Conservation (phyloP, 2,329 filamentous ascomycete genomes). For the Chrysoporthe deuterocubensis region DNA sequence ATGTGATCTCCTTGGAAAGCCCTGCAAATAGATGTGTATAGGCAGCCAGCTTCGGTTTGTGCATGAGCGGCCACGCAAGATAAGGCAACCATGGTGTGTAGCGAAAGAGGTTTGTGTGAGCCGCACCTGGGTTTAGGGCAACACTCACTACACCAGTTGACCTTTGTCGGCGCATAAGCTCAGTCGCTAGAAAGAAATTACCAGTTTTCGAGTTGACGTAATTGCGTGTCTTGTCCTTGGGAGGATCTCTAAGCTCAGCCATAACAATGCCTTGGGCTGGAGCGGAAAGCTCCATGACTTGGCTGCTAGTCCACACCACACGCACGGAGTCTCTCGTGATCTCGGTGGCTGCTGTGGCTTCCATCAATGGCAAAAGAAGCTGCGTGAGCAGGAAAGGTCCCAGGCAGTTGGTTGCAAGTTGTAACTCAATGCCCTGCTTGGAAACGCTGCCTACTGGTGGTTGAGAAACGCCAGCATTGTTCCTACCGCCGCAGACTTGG, state of each 20-base stretch:
- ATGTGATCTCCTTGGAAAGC: constrained; percentile 25
- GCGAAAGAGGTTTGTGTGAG: constrained; percentile 31
- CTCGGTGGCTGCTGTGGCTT: not conserved
- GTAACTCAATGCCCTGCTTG: constrained; percentile 16
- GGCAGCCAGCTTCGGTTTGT: constrained; percentile 27
- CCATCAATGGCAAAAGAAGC: constrained; percentile 12
- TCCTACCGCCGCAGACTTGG: constrained; percentile 29
- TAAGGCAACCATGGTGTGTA: constrained; percentile 29
- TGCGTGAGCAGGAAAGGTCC: constrained; percentile 15
- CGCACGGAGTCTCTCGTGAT: constrained; percentile 20
- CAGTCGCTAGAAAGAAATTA: constrained; percentile 30
- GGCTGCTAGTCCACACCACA: constrained; percentile 30
- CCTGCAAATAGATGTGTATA: constrained; percentile 30
- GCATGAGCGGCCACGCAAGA: constrained; percentile 29
- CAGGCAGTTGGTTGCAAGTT: constrained; percentile 13
- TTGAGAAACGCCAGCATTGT: constrained; percentile 43
- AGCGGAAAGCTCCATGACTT: constrained; percentile 30
- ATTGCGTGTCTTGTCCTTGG: constrained; percentile 24
- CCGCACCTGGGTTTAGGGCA: constrained; percentile 30
- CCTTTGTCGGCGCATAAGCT: constrained; percentile 27
- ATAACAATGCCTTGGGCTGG: constrained; percentile 29
- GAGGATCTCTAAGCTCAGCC: constrained; percentile 29
- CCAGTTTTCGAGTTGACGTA: constrained; percentile 33
- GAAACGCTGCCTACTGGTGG: constrained; percentile 5
- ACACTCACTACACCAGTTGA: constrained; percentile 27